phyloP scores from a whole-genome alignment of 2,329 filamentous ascomycete genomes.

The Nemania abortiva region DNA sequence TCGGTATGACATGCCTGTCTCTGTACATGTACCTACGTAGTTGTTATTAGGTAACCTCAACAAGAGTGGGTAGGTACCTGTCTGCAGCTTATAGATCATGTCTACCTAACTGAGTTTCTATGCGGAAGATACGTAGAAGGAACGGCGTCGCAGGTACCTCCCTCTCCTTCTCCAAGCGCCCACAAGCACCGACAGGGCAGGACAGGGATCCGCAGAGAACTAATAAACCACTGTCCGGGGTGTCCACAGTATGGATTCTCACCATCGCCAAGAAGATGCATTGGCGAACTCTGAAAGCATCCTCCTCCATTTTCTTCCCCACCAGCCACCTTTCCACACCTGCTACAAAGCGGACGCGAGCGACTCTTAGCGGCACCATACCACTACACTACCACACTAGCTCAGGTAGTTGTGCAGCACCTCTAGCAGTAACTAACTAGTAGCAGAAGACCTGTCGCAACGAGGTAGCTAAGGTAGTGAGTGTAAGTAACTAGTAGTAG shows the following conservation, averaged over 20 bases:
- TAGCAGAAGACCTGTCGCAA: slow-evolving; percentile 19
- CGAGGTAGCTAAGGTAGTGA: neutral
- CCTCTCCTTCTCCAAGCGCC: slow-evolving; percentile 8
- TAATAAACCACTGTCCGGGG: slow-evolving; percentile 28
- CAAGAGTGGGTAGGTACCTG: slow-evolving; percentile 3
- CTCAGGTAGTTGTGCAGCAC: neutral
- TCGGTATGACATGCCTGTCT: slow-evolving; percentile 25
- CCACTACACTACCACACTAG: neutral
- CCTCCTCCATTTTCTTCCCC: slow-evolving; percentile 28
- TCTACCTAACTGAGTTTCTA: neutral
- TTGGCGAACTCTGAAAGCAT: slow-evolving; percentile 39
- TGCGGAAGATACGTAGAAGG: neutral
- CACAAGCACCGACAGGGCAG: slow-evolving; percentile 14
- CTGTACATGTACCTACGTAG: neutral
- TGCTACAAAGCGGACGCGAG: slow-evolving; percentile 31
- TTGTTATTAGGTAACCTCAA: slow-evolving; percentile 20
- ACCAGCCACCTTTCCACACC: slow-evolving; percentile 38
- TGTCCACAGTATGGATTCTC: slow-evolving; percentile 34
- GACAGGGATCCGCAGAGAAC: slow-evolving; percentile 26
- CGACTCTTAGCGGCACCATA: slow-evolving; percentile 32
- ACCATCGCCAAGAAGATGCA: slow-evolving; percentile 13
- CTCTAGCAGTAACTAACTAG: neutral
- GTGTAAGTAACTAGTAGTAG: neutral
- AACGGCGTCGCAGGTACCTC: slow-evolving; percentile 2
- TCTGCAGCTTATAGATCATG: neutral